Evolutionary conservation across 164 flowering plant genomes (phyloP), one percentile per base, ranked within the genome.

Genomic region (Vitis riparia): DNA sequence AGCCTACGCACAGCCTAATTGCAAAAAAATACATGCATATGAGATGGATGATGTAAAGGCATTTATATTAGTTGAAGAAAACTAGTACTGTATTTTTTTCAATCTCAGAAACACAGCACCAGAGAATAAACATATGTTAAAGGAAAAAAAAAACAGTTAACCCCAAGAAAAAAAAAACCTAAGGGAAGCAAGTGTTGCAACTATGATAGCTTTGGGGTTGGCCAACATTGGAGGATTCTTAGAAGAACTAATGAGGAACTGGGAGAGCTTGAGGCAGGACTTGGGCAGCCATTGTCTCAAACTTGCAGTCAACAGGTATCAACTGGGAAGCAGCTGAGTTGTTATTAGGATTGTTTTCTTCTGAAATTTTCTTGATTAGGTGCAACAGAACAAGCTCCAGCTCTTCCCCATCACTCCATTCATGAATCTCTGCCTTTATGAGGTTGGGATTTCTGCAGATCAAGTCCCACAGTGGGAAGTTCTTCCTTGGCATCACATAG

Each of bases 331-430:
- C 63, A 55, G 67, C 59, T 30, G 49, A 14, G 30, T 59, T 60
- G 17, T 15, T 50, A 13, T 61, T 23, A 23, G 27, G 27, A 23
- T 23, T 56, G 57, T 58, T 59, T 13, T 73, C 71, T 47, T 65
- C 73, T 6, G 63, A 17, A 48, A 77, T 71, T 9, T 9, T 59
- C 59, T 75, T 51, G 14, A 91, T 73, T 2, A 84, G 60, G 3
- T 68, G 30, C 0, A 85, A 69, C 51, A 90, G 62, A 13, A 82
- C 61, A 1, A 53, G 55, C 66, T 83, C 88, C 0, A 89, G 81
- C 55, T 91, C 89, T 61, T 81, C 94, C 4, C 91, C 94, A 51
- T 91, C 73, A 49, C 49, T 76, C 97, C 96, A 92, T 59, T 80
- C 96, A 57, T 84, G 87, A 29, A 90, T 62, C 48, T 79, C 68